These are phyloP conservation scores for Ascoidea asiatica DNA, from an alignment of 805 yeast species.

Conservation along the genomic window DNA sequence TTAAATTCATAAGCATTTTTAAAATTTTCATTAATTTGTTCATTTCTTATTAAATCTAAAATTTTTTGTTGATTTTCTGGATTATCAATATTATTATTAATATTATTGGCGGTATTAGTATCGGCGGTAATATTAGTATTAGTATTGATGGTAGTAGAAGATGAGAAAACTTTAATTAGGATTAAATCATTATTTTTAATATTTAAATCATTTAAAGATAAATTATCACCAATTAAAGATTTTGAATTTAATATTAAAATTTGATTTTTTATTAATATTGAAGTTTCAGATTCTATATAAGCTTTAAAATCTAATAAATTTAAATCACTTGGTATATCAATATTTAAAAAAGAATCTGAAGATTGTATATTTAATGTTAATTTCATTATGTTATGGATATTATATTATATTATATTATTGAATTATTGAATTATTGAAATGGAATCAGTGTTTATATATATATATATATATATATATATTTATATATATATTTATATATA, in stretches of 20 bases:
- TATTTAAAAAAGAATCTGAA: slow-evolving; percentile 32
- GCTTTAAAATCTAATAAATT: slow-evolving; percentile 58
- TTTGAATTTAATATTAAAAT: too few relatives aligned
- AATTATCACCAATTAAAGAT: too few relatives aligned
- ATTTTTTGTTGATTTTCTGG: slow-evolving; percentile 57
- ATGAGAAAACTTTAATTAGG: slow-evolving; percentile 13
- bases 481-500: too few relatives aligned
- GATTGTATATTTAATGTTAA: slow-evolving; percentile 35
- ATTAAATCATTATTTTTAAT: slow-evolving; percentile 49
- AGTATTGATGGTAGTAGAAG: neutral
- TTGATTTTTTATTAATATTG: slow-evolving; percentile 32
- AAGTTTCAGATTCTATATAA: slow-evolving; percentile 57
- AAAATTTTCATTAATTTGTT: slow-evolving; percentile 69
- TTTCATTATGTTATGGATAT: slow-evolving; percentile 32
- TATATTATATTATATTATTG: too few relatives aligned
- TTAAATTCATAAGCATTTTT: slow-evolving; percentile 70
- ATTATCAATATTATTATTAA: slow-evolving; percentile 19
- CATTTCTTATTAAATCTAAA: slow-evolving; percentile 52
- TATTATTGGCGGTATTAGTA: neutral
- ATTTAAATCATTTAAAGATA: slow-evolving; percentile 31
- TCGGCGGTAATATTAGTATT: neutral
- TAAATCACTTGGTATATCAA: slow-evolving; percentile 59
- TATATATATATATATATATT: too few relatives aligned
- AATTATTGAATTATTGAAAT: too few relatives aligned
- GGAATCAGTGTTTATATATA: too few relatives aligned